Percentiles rank a stretch among this genome's conserved stretches.
These are phyloP conservation scores for Colletotrichum falcatum DNA, from an alignment of 2,329 filamentous ascomycete species.

Conservation along the genomic window DNA sequence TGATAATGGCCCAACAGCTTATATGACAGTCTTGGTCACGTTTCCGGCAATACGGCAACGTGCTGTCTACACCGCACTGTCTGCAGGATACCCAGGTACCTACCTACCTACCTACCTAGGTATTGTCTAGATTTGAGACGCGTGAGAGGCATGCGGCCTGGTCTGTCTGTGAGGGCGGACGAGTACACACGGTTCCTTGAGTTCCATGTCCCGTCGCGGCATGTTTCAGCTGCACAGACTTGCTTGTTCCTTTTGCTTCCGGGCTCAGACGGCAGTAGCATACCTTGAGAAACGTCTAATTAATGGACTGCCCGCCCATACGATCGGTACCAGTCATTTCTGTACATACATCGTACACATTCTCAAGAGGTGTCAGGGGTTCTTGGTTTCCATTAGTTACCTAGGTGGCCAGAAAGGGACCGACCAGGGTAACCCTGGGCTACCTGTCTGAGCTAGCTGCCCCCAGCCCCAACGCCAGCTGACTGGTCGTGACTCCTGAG, in stretches of 20 bases:
- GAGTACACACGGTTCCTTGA: conserved; percentile 20
- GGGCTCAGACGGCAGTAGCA: background rate
- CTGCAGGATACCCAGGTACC: no score
- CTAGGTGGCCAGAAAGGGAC: background rate
- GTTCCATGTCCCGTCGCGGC: conserved; percentile 31
- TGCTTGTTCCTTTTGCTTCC: background rate
- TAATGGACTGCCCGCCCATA: background rate
- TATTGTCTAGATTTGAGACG: background rate
- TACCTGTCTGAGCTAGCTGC: no score
- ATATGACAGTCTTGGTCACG: background rate
- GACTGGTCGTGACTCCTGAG: background rate
- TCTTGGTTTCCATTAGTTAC: background rate
- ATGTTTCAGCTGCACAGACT: conserved; percentile 23
- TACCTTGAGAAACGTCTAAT: background rate
- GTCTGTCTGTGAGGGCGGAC: conserved; percentile 4
- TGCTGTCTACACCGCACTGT: background rate
- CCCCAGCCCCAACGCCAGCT: no score
- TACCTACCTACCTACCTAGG: no score
- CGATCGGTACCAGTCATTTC: background rate
- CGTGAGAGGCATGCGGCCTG: conserved; percentile 4
- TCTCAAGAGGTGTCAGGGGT: background rate
- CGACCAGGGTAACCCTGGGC: background rate
- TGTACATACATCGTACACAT: background rate
- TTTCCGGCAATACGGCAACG: background rate
- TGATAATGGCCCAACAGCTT: background rate